Evolutionary conservation across 169 alveolate genomes (phyloP).

Genomic region (Hammondia hammondi): DNA sequence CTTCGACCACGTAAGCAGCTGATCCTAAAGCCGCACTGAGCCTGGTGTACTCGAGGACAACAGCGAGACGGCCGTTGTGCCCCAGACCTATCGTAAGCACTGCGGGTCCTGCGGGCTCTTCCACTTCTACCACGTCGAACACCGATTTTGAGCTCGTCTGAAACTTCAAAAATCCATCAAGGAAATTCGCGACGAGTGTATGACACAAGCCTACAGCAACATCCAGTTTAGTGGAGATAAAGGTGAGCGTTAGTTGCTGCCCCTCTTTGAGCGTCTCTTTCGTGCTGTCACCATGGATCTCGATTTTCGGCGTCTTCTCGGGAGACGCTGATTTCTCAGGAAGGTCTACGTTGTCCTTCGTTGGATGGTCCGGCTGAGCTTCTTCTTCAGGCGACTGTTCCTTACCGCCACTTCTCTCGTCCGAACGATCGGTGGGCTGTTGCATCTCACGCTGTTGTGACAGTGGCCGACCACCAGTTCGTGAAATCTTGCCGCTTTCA

Average conservation of each 20-base stretch:
- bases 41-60: not conserved
- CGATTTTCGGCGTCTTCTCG: too few species aligned
- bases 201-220: not conserved
- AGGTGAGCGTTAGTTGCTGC: not conserved
- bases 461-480: too few species aligned
- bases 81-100: not conserved
- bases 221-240: not conserved
- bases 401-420: too few species aligned
- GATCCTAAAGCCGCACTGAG: not conserved
- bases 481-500: too few species aligned
- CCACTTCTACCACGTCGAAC: not conserved
- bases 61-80: not conserved
- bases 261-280: not conserved
- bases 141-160: not conserved
- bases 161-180: not conserved
- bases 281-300: not conserved
- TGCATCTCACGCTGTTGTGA: too few species aligned
- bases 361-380: too few species aligned
- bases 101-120: not conserved
- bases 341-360: too few species aligned
- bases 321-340: too few species aligned
- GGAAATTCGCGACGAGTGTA: not conserved
- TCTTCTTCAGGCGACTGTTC: too few species aligned
- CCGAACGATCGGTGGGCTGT: too few species aligned
- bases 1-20: not conserved